phyloP scores from a whole-genome alignment of 2,329 filamentous ascomycete species.

The Raffaelea arxii region DNA sequence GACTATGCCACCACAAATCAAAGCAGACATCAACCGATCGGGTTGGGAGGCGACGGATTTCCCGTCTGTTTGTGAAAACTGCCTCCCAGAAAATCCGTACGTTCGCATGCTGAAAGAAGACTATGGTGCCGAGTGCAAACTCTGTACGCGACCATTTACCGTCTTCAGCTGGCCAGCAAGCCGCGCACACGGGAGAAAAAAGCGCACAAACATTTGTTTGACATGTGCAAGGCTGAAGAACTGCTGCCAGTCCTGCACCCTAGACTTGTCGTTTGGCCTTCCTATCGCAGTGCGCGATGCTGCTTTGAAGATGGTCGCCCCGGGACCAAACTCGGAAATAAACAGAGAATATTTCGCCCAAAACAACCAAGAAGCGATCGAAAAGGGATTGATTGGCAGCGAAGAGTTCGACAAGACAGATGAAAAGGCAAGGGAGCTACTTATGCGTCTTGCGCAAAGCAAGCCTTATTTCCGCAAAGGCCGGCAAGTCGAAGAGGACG shows the following conservation, averaged over 20 bases:
- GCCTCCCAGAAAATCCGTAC: slow-evolving; percentile 91
- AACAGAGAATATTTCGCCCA: slow-evolving; percentile 98
- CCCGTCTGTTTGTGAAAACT: slow-evolving; percentile 83
- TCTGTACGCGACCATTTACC: slow-evolving; percentile 91
- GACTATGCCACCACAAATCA: slow-evolving; percentile 83
- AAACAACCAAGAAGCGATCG: slow-evolving; percentile 90
- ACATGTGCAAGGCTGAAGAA: slow-evolving; percentile 97
- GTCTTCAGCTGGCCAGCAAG: slow-evolving; percentile 93
- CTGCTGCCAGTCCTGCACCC: slow-evolving; percentile 97
- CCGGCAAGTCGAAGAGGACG: slow-evolving; percentile 56
- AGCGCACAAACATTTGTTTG: slow-evolving; percentile 89
- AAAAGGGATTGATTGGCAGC: slow-evolving; percentile 69
- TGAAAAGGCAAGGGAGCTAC: slow-evolving; percentile 84
- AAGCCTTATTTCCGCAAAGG: slow-evolving; percentile 94
- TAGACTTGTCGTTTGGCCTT: slow-evolving; percentile 90
- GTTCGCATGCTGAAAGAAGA: slow-evolving; percentile 99
- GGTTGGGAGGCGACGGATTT: slow-evolving; percentile 94
- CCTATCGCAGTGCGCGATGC: slow-evolving; percentile 94
- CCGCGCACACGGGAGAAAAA: slow-evolving; percentile 77
- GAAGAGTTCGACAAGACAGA: slow-evolving; percentile 97
- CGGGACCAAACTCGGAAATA: slow-evolving; percentile 82
- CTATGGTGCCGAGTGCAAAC: slow-evolving; percentile 76
- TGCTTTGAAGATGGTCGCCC: slow-evolving; percentile 93
- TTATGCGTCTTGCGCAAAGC: slow-evolving; percentile 77
- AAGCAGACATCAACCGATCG: slow-evolving; percentile 88